These are phyloP conservation scores for Bruguiera hainesii DNA, from an alignment of 441 rosid genomes.

Conservation along the genomic window DNA sequence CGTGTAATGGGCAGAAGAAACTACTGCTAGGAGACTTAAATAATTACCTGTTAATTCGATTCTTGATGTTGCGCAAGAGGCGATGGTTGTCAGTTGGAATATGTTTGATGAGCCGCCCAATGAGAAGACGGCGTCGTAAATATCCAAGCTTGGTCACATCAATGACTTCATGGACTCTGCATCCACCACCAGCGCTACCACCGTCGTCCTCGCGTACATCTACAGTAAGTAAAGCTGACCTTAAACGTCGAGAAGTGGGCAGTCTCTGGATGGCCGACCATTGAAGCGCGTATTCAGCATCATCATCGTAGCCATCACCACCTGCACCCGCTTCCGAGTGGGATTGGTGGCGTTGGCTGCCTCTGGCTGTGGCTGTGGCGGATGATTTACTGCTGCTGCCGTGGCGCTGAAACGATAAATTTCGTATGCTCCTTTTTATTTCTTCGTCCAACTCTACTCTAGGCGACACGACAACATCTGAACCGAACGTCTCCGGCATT, in stretches of 20 bases:
- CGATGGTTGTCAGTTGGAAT: constrained; percentile 37
- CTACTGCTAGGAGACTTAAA: too few species aligned
- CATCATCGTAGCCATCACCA: constrained; percentile 6
- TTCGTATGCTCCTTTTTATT: too few species aligned
- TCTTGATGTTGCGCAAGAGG: constrained; percentile 35
- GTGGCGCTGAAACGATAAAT: too few species aligned
- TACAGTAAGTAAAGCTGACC: constrained; percentile 33
- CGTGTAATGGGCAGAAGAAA: too few species aligned
- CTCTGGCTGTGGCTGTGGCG: too few species aligned
- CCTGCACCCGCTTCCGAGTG: too few species aligned
- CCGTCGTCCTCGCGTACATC: too few species aligned
- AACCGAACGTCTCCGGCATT: too few species aligned
- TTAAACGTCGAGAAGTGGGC: constrained; percentile 40
- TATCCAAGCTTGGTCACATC: constrained; percentile 35
- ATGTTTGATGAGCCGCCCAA: constrained; percentile 35
- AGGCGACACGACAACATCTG: too few species aligned
- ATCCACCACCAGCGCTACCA: neutral
- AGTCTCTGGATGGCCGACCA: constrained; percentile 56
- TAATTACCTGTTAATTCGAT: constrained; percentile 38
- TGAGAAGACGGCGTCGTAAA: constrained; percentile 27
- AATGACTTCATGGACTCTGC: constrained; percentile 20
- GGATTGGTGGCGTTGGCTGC: too few species aligned
- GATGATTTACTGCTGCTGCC: too few species aligned
- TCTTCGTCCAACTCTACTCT: too few species aligned
- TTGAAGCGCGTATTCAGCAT: constrained; percentile 35